These are phyloP conservation scores for Leonotis leonurus DNA, from an alignment of 257 asterid genomes.

Conservation along the genomic window DNA sequence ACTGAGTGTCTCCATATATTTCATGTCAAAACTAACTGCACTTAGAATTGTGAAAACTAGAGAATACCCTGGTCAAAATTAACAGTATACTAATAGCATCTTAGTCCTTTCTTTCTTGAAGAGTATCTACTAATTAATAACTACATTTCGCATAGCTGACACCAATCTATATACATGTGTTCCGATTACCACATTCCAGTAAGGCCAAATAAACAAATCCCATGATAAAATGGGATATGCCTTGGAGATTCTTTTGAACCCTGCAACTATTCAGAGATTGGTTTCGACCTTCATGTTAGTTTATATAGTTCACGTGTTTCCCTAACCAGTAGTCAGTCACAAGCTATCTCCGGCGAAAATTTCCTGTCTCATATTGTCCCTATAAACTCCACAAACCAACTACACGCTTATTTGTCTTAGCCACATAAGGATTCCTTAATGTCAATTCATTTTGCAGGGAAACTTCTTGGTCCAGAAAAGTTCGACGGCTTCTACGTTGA, in stretches of 20 bases:
- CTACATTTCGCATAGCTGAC: conserved; percentile 9
- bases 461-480: conserved; percentile 26
- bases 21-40: neutral
- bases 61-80: neutral
- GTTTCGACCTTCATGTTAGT: conserved; percentile 17
- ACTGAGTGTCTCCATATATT: conserved; percentile 1
- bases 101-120: conserved; percentile 5
- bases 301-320: conserved; percentile 16
- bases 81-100: neutral
- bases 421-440: neutral
- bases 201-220: conserved; percentile 22
- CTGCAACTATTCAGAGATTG: conserved; percentile 25
- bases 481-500: conserved; percentile 38
- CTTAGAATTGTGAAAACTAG: neutral
- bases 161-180: conserved; percentile 12
- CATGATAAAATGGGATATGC: conserved; percentile 32
- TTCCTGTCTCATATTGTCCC: conserved; percentile 4
- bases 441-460: conserved; percentile 11
- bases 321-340: conserved; percentile 13
- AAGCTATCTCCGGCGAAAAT: conserved; percentile 11
- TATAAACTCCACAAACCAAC: conserved; percentile 8
- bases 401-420: neutral
- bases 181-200: conserved; percentile 10
- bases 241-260: conserved; percentile 26
- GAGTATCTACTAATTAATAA: conserved; percentile 6